Evolutionary conservation across 768 basidiomycete genomes (phyloP).

Genomic region (Pleurotus eryngii): DNA sequence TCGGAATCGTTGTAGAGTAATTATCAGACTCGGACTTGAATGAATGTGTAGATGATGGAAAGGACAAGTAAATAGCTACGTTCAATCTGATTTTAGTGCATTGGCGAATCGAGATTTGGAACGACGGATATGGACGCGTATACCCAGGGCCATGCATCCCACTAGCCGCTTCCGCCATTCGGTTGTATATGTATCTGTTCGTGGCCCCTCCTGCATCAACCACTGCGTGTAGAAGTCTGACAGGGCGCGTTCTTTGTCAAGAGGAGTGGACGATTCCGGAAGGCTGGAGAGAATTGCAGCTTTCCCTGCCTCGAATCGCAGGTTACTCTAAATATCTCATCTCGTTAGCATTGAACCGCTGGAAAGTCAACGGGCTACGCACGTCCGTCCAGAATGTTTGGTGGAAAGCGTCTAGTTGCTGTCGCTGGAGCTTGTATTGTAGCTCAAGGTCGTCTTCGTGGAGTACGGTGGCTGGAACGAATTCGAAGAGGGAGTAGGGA

Average conservation of each 20-base stretch:
- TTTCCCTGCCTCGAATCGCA: conserved; percentile 74
- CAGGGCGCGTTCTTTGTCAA: conserved; percentile 65
- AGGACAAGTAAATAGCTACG: too few species aligned
- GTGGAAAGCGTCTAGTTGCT: conserved; percentile 72
- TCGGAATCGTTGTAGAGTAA: conserved; percentile 7
- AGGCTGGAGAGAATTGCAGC: conserved; percentile 53
- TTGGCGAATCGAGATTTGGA: conserved; percentile 30
- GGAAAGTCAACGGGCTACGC: conserved; percentile 26
- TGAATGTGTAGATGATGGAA: too few species aligned
- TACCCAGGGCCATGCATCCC: conserved; percentile 52
- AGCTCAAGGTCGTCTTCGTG: conserved; percentile 49
- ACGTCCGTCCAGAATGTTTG: conserved; percentile 83
- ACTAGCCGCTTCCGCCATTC: conserved; percentile 68
- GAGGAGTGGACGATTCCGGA: conserved; percentile 42
- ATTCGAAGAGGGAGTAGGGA: conserved; percentile 80
- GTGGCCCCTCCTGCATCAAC: conserved; percentile 63
- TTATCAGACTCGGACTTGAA: background rate
- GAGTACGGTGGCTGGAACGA: conserved; percentile 34
- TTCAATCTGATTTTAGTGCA: background rate
- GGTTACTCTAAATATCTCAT: conserved; percentile 57
- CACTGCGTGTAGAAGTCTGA: conserved; percentile 74
- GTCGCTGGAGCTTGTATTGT: conserved; percentile 66
- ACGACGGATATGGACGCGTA: conserved; percentile 50
- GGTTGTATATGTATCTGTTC: conserved; percentile 55
- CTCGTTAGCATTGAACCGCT: background rate